Base-by-base conservation (phyloP, 2,329 filamentous ascomycete species). In the Podosphaera fusca region DNA sequence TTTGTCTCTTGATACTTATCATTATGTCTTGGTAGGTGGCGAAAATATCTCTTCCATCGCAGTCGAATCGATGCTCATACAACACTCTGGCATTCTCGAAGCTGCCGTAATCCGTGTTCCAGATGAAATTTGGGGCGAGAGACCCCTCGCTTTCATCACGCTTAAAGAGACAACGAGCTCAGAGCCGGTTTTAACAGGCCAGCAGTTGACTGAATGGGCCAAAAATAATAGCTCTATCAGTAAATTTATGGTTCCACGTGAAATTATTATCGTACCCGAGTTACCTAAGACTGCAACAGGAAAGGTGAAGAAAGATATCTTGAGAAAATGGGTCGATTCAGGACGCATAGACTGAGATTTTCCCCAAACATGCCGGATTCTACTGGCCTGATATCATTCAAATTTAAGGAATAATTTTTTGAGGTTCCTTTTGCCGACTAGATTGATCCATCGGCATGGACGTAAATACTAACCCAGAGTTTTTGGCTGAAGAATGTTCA, bases 41-140 rank as follows among this genome's bases (percentile, higher is more conserved):
- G 92, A 98, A 70, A 98, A 98, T 68, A 96, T 98, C 60, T 94
- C 87, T 2, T 94, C 86, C 0, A 84, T 98, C 1, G 88, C 92
- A 0, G 76, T 98, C 2, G 92, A 98, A 70, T 80, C 82, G 59
- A 87, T 94, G 81, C 77, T 98, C 1, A 84, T 84, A 4, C 83
- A 87, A 54, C 92, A 98, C 67, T 87, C 89, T 0, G 81, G 87
- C 62, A 80, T 98, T 42, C 78, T 98, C 31, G 92, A 98, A 72
- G 89, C 84, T 0, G 92, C 87, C 42, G 89, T 95, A 36, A 87
- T 95, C 4, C 85, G 86, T 0, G 82, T 96, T 0, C 75, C 83
- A 0, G 89, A 96, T 68, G 82, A 81, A 42, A 86, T 94, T 67
- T 98, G 90, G 89, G 92, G 92, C 31, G 92, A 98, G 71, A 73